Evolutionary conservation across 2,329 filamentous ascomycete genomes (phyloP).

Genomic region (Phialophora verrucosa): DNA sequence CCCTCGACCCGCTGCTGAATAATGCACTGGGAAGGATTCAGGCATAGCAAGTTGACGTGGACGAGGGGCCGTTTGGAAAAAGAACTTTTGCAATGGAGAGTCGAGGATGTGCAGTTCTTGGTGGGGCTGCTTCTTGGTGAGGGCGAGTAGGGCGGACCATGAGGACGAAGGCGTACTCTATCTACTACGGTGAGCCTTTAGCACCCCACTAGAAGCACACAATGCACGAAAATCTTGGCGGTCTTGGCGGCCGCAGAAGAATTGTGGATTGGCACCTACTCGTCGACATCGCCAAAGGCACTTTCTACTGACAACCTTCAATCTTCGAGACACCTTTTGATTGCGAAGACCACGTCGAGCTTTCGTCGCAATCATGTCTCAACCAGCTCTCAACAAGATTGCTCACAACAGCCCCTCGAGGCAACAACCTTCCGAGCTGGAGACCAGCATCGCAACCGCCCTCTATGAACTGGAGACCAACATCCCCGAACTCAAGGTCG

Average conservation of each 20-base stretch:
- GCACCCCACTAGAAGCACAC: neutral
- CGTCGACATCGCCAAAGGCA: conserved; percentile 13
- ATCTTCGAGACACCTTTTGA: conserved; percentile 30
- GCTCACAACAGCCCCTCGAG: conserved; percentile 95
- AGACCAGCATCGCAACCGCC: conserved; percentile 94
- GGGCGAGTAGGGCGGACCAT: neutral
- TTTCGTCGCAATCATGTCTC: conserved; percentile 64
- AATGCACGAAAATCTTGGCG: conserved; percentile 32
- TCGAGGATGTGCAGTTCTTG: neutral
- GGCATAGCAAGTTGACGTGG: neutral
- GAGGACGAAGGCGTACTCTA: neutral
- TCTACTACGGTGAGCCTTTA: conserved; percentile 3
- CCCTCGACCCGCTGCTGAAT: neutral
- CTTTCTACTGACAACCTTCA: conserved; percentile 27
- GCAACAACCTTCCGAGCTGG: conserved; percentile 95
- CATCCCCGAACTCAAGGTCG: conserved; percentile 95
- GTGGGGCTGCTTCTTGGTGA: neutral
- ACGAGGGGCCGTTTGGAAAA: neutral
- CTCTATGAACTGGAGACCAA: conserved; percentile 99
- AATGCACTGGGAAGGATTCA: neutral
- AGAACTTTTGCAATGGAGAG: neutral
- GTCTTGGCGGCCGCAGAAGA: neutral
- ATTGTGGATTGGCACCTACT: conserved; percentile 10
- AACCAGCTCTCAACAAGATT: conserved; percentile 88
- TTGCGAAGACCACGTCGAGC: conserved; percentile 25